Evolutionary conservation across 1,284 basidiomycete genomes (phyloP).

Genomic region (Ganoderma meredithae): DNA sequence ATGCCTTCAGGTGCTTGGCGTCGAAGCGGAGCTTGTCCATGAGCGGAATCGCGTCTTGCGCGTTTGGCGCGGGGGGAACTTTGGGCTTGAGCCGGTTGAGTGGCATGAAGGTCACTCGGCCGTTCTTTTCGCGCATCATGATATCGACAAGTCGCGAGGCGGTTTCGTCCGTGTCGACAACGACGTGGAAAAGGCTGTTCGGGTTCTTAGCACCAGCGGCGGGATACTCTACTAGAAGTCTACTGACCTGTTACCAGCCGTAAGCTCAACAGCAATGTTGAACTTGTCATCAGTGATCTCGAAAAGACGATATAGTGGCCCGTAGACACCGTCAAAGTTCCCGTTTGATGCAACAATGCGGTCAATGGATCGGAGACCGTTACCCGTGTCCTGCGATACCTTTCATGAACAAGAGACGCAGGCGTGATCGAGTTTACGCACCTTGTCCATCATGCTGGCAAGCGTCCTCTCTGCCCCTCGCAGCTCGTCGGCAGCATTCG

Average conservation of each 20-base stretch:
- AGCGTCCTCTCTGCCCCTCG: slow-evolving; percentile 82
- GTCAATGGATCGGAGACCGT: slow-evolving; percentile 86
- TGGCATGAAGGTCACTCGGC: slow-evolving; percentile 98
- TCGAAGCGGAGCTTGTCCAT: slow-evolving; percentile 88
- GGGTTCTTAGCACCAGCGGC: slow-evolving; percentile 10
- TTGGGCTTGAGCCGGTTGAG: slow-evolving; percentile 94
- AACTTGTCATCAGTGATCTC: slow-evolving; percentile 90
- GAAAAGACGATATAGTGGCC: slow-evolving; percentile 94
- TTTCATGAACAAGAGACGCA: neutral
- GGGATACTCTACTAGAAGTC: neutral
- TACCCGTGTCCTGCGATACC: slow-evolving; percentile 79
- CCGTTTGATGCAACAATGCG: slow-evolving; percentile 76
- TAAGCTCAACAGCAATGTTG: slow-evolving; percentile 93
- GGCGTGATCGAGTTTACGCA: slow-evolving; percentile 42
- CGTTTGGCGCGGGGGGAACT: slow-evolving; percentile 71
- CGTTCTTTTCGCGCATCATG: slow-evolving; percentile 92
- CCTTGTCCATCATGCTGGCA: slow-evolving; percentile 95
- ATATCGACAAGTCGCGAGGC: slow-evolving; percentile 88
- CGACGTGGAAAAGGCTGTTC: slow-evolving; percentile 92
- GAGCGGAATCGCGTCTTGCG: slow-evolving; percentile 89
- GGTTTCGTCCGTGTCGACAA: slow-evolving; percentile 95
- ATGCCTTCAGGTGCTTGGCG: slow-evolving; percentile 77
- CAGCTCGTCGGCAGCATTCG: slow-evolving; percentile 83
- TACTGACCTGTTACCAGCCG: slow-evolving; percentile 88
- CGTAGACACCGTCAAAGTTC: slow-evolving; percentile 84